A percentile compares a stretch with the other conserved stretches of the same genome.
These are phyloP conservation scores for Aspergillus novofumigatus DNA, from an alignment of 2,329 filamentous ascomycete genomes.

Conservation along the genomic window DNA sequence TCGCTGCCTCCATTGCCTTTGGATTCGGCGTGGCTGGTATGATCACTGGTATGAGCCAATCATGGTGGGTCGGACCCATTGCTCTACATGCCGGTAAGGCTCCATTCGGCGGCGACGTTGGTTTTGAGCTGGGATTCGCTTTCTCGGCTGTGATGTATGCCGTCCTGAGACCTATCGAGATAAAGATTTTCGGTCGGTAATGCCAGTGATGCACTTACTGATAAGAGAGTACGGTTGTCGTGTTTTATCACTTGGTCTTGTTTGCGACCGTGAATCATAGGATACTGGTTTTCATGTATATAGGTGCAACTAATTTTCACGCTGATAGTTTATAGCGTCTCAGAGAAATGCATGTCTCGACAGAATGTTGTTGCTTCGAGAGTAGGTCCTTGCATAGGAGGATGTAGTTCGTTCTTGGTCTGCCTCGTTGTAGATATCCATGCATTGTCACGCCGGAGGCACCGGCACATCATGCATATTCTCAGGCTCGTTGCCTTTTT, in stretches of 20 bases:
- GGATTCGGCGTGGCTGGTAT: conserved; percentile 62
- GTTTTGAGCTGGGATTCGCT: conserved; percentile 63
- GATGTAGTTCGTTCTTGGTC: too few species aligned
- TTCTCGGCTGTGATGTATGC: conserved; percentile 55
- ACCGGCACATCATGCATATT: background rate
- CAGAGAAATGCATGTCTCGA: background rate
- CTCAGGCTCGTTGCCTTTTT: background rate
- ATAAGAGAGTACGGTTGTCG: background rate
- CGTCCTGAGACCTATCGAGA: conserved; percentile 48
- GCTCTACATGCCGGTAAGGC: conserved; percentile 54
- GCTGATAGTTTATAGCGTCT: background rate
- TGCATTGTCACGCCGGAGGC: background rate
- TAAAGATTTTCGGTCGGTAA: conserved; percentile 42
- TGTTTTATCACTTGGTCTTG: background rate
- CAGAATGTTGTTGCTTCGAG: background rate
- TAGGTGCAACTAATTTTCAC: conserved; percentile 4
- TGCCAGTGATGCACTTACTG: conserved; percentile 4
- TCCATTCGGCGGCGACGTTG: conserved; percentile 52
- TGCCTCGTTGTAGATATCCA: background rate
- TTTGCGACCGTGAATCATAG: background rate
- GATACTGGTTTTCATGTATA: conserved; percentile 3
- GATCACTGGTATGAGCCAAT: conserved; percentile 65
- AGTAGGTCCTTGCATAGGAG: background rate
- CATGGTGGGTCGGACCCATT: conserved; percentile 66
- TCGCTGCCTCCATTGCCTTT: conserved; percentile 62